Base-by-base conservation (phyloP, 1,139 yeast species). In the Pichia sp. region DNA sequence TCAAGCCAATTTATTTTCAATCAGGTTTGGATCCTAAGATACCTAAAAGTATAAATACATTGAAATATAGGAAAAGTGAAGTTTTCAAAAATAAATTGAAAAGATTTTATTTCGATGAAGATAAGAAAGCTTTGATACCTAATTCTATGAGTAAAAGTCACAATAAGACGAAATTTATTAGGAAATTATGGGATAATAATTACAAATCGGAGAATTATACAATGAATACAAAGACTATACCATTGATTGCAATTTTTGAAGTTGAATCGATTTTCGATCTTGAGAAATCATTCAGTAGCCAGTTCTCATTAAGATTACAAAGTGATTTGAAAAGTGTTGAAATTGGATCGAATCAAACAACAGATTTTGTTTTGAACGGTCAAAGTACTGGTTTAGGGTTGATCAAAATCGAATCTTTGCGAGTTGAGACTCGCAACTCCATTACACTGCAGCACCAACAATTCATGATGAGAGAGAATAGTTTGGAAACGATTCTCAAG, bases 161-260 rank as follows among this genome's bases (percentile, higher is more conserved):
- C 33, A 41, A 38, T 15, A 46, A 44, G 17, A 48, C 55, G 5
- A 48, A 52, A 40, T 47, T 49, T 14, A 42, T 53, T 2, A 41
- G 56, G 25, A 24, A 47, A 17, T 32, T 53, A 2, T 53, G 53
- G 53, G 45, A 52, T 40, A 35, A 36, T 17, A 43, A 49, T 33
- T 53, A 52, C 25, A 49, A 43, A 26, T 7, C 28, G 14, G 45
- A 46, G 19, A 48, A 42, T 23, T 48, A 44, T 37, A 31, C 20
- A 4, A 39, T 35, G 6, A 39, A 39, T n/a, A 43, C 48, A 2
- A 40, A 45, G 28, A 21, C 41, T 15, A 38, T 45, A 15, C 44
- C 44, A 11, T 2, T 45, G 4, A 12, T 34, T 14, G 4, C 43
- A 4, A 31, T 35, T 5, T 38, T 43, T 30, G 11, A 21, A n/a